phyloP scores from a whole-genome alignment of 2,329 filamentous ascomycete species.

The Penicillium sp. region DNA sequence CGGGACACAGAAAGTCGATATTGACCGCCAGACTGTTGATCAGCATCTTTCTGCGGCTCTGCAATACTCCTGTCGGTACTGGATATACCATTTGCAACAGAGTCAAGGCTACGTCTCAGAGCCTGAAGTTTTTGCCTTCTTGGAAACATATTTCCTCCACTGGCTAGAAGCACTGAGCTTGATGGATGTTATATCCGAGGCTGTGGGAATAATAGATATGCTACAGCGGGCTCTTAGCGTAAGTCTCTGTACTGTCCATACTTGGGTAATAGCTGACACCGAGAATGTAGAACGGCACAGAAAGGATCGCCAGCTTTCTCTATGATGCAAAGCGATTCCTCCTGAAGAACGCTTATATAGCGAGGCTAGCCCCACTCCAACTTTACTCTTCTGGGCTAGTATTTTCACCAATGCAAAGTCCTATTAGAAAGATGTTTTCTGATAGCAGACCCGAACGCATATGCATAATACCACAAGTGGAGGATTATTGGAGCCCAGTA shows the following conservation, averaged over 20 bases:
- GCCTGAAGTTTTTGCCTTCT: slow-evolving; percentile 17
- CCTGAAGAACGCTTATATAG: no score
- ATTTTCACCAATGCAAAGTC: no score
- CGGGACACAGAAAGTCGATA: neutral
- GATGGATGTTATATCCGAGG: slow-evolving; percentile 24
- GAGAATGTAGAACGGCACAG: no score
- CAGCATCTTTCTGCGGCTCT: slow-evolving; percentile 24
- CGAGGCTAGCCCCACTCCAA: no score
- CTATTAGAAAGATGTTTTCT: no score
- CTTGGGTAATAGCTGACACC: no score
- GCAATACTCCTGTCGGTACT: slow-evolving; percentile 36
- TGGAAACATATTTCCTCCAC: slow-evolving; percentile 30
- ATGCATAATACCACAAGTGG: no score
- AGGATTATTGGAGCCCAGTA: no score
- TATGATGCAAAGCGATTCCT: no score
- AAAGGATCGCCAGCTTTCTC: no score
- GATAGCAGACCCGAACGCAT: no score
- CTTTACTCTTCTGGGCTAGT: no score
- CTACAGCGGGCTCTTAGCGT: neutral
- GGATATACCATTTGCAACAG: slow-evolving; percentile 33
- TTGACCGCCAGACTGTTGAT: neutral
- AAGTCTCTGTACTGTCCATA: neutral
- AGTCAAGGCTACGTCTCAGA: slow-evolving; percentile 11
- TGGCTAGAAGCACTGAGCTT: slow-evolving; percentile 32
- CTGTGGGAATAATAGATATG: slow-evolving; percentile 7